Evolutionary conservation across 202 grass and related monocot genomes (phyloP), one percentile per base, ranked within the genome.

Genomic region (Miscanthus sacchariflorus): DNA sequence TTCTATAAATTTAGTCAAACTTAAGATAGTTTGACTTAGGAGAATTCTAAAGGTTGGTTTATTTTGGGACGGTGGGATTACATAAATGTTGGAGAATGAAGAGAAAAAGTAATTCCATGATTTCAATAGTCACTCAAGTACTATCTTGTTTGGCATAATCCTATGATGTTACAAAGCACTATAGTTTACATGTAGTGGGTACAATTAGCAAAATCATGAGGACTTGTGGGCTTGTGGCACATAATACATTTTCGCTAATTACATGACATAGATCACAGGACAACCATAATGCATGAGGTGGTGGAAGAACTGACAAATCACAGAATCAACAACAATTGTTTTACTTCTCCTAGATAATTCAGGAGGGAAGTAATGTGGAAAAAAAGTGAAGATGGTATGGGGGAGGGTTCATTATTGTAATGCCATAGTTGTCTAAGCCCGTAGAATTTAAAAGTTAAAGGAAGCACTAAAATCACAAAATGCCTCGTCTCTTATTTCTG

Each of bases 401-500:
- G 35, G 9, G 33, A 70, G 43, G 2, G n/a, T 39, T 40, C 21
- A 50, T 74, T 12, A 65, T 14, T 50, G 50, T 25, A 78, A 78
- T 83, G 72, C 25, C 74, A 77, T 70, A 23, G 63, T 42, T 84
- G 13, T 50, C 4, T 54, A 54, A 54, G 14, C 15, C 11, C 14
- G 15, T 18, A 18, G 15, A 88, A 85, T 7, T 8, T 64, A 0
- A 74, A 79, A 84, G 7, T 58, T 72, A 43, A 59, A 79, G 65
- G 33, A 83, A 79, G 46, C 68, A 68, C 74, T 12, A 9, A 10
- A 68, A 67, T 73, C 87, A 59, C 28, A 66, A 81, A 45, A 65
- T 5, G 12, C 72, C 72, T 74, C 1, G 43, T 13, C 6, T 49
- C 1, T 30, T 58, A 59, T 85, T 68, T 59, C 0, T 14, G 50